A percentile compares a stretch with the other conserved stretches of the same genome.
Conservation (phyloP, 306 rosid species). For the Parietaria judaica region DNA sequence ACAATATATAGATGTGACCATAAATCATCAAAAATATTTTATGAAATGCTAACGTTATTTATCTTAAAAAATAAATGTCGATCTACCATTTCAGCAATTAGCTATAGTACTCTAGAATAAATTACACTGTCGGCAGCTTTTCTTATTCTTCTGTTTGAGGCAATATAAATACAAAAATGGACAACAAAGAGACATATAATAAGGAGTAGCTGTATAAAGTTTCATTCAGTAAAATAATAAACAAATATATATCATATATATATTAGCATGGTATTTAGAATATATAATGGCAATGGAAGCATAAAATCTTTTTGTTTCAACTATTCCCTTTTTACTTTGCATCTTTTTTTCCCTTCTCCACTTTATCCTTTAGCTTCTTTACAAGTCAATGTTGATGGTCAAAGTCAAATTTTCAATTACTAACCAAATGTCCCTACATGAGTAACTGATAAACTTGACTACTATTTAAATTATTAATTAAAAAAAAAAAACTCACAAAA, state of each 20-base stretch:
- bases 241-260: not conserved
- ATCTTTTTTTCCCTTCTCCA: not conserved
- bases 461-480: not conserved
- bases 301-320: not conserved
- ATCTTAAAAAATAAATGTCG: not conserved
- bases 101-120: too few relatives aligned
- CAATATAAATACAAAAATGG: not conserved
- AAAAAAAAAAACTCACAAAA: too few relatives aligned
- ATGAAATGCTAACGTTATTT: not conserved
- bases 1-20: not conserved
- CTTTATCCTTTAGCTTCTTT: not conserved
- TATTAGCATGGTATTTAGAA: too few relatives aligned
- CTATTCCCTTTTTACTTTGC: not conserved
- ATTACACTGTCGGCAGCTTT: conserved; percentile 22
- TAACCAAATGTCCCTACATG: too few relatives aligned
- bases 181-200: not conserved
- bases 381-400: conserved; percentile 20
- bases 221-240: not conserved
- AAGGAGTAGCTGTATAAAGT: not conserved
- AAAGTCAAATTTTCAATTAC: conserved; percentile 11
- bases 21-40: not conserved
- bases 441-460: too few relatives aligned
- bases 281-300: conserved; percentile 1
- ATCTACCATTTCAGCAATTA: conserved; percentile 3
- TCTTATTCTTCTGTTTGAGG: conserved; percentile 9